Evolutionary conservation across 441 rosid species (phyloP).

Genomic region (Raphanus hybrid): DNA sequence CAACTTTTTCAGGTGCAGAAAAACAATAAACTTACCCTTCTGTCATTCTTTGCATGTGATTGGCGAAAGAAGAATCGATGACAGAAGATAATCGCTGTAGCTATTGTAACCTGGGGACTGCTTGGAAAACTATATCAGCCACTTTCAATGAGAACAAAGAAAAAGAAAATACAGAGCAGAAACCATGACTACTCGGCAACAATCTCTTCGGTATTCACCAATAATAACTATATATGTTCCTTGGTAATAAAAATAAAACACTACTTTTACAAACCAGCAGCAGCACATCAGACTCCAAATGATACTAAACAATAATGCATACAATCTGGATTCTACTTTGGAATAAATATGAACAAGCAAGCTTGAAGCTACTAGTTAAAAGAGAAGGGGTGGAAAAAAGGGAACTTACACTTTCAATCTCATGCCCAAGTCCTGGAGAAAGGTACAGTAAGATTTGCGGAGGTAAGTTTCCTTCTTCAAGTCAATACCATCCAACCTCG

Average conservation of each 20-base stretch:
- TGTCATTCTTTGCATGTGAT: slow-evolving; percentile 93
- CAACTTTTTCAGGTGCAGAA: slow-evolving; percentile 23
- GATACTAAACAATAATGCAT: not conserved
- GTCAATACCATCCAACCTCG: slow-evolving; percentile 80
- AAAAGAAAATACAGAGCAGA: slow-evolving; percentile 22
- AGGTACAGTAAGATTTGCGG: slow-evolving; percentile 89
- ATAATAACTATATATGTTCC: not conserved
- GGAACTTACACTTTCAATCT: slow-evolving; percentile 75
- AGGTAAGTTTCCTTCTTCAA: slow-evolving; percentile 85
- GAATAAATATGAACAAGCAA: too few species aligned
- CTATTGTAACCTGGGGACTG: slow-evolving; percentile 97
- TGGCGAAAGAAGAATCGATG: slow-evolving; percentile 95
- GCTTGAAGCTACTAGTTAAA: not conserved
- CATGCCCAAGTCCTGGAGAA: slow-evolving; percentile 93
- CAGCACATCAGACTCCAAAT: not conserved
- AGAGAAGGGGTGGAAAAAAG: not conserved
- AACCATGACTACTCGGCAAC: slow-evolving; percentile 15
- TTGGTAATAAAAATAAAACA: not conserved
- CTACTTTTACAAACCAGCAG: slow-evolving; percentile 7
- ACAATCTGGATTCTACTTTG: too few species aligned
- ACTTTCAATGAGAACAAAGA: slow-evolving; percentile 12
- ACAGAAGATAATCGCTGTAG: slow-evolving; percentile 94
- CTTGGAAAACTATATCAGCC: slow-evolving; percentile 46
- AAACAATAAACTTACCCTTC: slow-evolving; percentile 71
- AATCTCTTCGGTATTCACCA: slow-evolving; percentile 1